These are phyloP conservation scores for Metarhizium album DNA, from an alignment of 2,329 filamentous ascomycete genomes.

Conservation along the genomic window DNA sequence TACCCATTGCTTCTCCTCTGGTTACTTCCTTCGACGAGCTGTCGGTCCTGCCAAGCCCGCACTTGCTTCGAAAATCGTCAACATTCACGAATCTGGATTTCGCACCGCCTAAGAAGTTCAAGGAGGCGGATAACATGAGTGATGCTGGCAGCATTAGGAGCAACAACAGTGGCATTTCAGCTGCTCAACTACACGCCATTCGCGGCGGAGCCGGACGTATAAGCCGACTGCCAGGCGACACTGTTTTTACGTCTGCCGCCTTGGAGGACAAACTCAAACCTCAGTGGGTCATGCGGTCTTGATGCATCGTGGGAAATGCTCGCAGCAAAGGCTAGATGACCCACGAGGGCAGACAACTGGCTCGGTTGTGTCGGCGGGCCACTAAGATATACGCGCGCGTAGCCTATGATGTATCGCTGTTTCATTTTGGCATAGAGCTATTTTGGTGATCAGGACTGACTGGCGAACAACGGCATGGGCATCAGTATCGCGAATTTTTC, in stretches of 20 bases:
- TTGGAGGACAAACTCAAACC: slow-evolving; percentile 51
- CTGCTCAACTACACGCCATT: slow-evolving; percentile 57
- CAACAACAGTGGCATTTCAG: slow-evolving; percentile 64
- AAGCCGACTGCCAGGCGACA: slow-evolving; percentile 70
- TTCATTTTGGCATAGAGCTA: neutral
- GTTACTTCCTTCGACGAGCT: slow-evolving; percentile 82
- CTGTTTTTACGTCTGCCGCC: slow-evolving; percentile 66
- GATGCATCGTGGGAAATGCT: slow-evolving; percentile 7
- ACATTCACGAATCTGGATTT: slow-evolving; percentile 76
- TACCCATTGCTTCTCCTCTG: slow-evolving; percentile 68
- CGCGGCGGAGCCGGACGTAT: slow-evolving; percentile 78
- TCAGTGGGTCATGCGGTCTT: slow-evolving; percentile 43
- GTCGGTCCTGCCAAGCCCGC: slow-evolving; percentile 75
- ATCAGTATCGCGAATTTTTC: slow-evolving; percentile 6
- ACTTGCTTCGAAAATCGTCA: slow-evolving; percentile 63
- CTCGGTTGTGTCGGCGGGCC: neutral
- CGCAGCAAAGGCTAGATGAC: neutral
- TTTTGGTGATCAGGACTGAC: neutral
- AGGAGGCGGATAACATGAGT: slow-evolving; percentile 48
- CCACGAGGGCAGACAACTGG: neutral
- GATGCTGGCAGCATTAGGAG: slow-evolving; percentile 56
- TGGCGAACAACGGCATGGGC: neutral
- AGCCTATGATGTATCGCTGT: neutral
- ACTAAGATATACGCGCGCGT: neutral
- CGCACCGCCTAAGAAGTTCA: slow-evolving; percentile 65